Conservation (phyloP, 176 grass and related monocot species). For the Musa itinerans region DNA sequence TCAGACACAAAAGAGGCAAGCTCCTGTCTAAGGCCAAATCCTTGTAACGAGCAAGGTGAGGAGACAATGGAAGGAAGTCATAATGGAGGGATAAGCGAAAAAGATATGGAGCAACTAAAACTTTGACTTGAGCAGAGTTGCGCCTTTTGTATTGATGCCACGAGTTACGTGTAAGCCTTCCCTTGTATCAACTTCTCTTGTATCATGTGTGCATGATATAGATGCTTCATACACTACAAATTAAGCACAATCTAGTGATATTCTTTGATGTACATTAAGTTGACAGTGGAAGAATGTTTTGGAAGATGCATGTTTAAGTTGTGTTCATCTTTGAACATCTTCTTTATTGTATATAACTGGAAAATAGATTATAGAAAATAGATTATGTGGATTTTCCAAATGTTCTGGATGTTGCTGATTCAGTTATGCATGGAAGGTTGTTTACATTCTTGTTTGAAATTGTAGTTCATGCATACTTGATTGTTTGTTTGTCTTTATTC, state of each 20-base stretch:
- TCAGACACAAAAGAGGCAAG: background rate
- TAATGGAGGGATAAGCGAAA: background rate
- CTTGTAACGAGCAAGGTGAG: background rate
- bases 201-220: background rate
- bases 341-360: background rate
- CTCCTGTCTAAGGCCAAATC: background rate
- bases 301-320: background rate
- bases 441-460: background rate
- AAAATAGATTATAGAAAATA: background rate
- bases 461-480: background rate
- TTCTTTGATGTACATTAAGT: background rate
- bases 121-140: constrained; percentile 1
- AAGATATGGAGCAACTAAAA: constrained; percentile 7
- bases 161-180: background rate
- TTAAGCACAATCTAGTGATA: background rate
- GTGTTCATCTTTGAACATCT: background rate
- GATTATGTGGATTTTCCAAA: background rate
- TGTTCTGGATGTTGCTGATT: background rate
- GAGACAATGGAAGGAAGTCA: background rate
- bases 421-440: background rate
- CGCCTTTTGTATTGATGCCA: background rate
- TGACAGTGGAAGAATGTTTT: background rate
- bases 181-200: background rate
- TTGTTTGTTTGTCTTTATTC: too few species aligned
- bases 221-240: background rate